phyloP scores from a whole-genome alignment of 306 rosid species.

The Glycine tomentella region DNA sequence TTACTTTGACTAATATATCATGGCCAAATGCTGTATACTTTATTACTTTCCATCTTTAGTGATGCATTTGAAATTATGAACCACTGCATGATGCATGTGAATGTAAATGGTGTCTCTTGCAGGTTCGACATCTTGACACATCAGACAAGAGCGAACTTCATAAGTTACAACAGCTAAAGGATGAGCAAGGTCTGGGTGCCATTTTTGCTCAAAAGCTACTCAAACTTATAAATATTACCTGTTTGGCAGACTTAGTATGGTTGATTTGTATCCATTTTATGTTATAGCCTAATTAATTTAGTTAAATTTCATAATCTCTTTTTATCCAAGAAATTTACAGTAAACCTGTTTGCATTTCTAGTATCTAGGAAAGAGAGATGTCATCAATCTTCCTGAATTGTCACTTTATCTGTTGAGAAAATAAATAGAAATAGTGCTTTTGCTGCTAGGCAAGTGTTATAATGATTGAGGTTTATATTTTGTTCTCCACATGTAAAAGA shows the following conservation, averaged over 20 bases:
- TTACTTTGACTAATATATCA: not conserved
- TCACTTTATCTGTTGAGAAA: slow-evolving; percentile 6
- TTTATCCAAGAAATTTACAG: not conserved
- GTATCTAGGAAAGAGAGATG: not conserved
- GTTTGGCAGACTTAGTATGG: not conserved
- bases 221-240: not conserved
- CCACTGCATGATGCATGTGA: slow-evolving; percentile 35
- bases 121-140: slow-evolving; percentile 99
- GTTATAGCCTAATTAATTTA: slow-evolving; percentile 4
- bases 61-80: slow-evolving; percentile 8
- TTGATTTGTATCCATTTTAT: slow-evolving; percentile 19
- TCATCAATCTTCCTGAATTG: not conserved
- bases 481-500: not conserved
- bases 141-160: slow-evolving; percentile 98
- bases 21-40: not conserved
- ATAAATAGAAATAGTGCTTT: not conserved
- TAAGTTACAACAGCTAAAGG: slow-evolving; percentile 94
- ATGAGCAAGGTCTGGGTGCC: slow-evolving; percentile 80
- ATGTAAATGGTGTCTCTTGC: slow-evolving; percentile 43
- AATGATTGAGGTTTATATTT: not conserved
- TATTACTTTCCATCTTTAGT: not conserved
- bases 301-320: not conserved
- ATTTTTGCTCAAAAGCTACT: slow-evolving; percentile 14
- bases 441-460: slow-evolving; percentile 3
- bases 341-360: slow-evolving; percentile 1